These are phyloP conservation scores for Ceratocystis colombiana DNA, from an alignment of 2,329 filamentous ascomycete genomes.

Conservation along the genomic window DNA sequence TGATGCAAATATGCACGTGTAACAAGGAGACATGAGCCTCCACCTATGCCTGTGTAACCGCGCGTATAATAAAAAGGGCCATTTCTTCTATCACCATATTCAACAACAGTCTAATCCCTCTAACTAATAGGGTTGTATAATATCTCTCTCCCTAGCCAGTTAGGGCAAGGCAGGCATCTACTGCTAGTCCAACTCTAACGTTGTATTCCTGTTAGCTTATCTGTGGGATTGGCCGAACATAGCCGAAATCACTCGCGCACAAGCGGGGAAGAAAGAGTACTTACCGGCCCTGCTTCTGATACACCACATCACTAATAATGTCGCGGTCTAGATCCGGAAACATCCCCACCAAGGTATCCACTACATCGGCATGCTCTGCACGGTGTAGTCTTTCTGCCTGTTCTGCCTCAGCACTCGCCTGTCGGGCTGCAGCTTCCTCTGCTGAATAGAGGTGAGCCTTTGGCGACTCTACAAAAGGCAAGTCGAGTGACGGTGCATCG, in stretches of 20 bases:
- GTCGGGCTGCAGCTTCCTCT: constrained; percentile 78
- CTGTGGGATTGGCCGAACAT: constrained; percentile 21
- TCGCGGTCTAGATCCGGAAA: constrained; percentile 92
- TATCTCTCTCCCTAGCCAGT: constrained; percentile 33
- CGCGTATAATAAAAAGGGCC: not conserved
- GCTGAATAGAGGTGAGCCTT: constrained; percentile 41
- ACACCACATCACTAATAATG: constrained; percentile 91
- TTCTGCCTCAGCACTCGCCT: constrained; percentile 81
- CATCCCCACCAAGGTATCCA: constrained; percentile 91
- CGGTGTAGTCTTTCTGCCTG: constrained; percentile 74
- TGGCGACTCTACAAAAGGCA: constrained; percentile 10
- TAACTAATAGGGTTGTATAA: not conserved
- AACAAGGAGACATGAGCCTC: not conserved
- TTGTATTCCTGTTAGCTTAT: constrained; percentile 28
- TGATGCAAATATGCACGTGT: not conserved
- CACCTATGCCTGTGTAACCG: not conserved
- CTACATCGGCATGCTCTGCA: constrained; percentile 79
- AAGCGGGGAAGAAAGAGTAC: constrained; percentile 32
- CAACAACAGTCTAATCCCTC: not conserved
- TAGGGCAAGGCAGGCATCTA: constrained; percentile 72
- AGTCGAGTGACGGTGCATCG: constrained; percentile 15
- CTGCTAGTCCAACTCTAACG: constrained; percentile 66
- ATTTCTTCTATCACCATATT: not conserved
- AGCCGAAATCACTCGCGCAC: not conserved
- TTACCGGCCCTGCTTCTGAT: constrained; percentile 87